Percentiles rank a stretch among this genome's conserved stretches.
phyloP scores from a whole-genome alignment of 73 alveolate genomes.

The Stentor roeselii region DNA sequence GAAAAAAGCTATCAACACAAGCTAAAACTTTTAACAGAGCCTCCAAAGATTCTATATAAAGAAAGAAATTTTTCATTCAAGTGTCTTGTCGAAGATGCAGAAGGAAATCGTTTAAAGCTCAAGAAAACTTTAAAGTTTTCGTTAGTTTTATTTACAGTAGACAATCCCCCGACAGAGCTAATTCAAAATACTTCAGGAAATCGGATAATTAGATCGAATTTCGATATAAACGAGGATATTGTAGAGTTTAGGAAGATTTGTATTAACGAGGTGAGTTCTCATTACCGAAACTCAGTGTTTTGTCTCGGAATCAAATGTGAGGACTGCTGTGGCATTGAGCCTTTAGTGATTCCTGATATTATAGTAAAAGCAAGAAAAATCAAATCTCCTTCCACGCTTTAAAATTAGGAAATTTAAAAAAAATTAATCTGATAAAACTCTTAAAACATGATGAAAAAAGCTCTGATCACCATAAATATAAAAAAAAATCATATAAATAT shows the following conservation, averaged over 20 bases:
- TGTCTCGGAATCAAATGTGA: not conserved
- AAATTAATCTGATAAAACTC: too few species aligned
- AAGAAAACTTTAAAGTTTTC: not conserved
- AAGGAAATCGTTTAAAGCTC: not conserved
- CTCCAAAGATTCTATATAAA: not conserved
- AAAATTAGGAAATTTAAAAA: too few species aligned
- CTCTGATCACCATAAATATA: too few species aligned
- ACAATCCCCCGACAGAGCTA: not conserved
- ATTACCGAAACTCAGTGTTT: not conserved
- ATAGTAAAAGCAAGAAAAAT: constrained; percentile 16
- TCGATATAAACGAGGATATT: constrained; percentile 14
- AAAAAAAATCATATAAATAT: too few species aligned
- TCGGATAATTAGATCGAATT: not conserved
- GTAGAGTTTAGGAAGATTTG: constrained; percentile 16
- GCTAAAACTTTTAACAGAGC: not conserved
- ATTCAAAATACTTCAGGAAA: not conserved
- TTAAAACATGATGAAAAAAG: too few species aligned
- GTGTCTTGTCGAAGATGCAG: not conserved
- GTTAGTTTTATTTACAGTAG: not conserved
- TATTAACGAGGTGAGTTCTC: not conserved
- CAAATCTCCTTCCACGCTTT: too few species aligned
- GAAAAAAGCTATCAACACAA: not conserved
- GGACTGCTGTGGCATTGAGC: not conserved
- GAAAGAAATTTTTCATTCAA: constrained; percentile 14
- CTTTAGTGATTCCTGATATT: not conserved